Evolutionary conservation across 225 moss, liverwort and hornwort species (phyloP), one percentile per base, ranked within the genome.

Genomic region (Thuidium tamariscinum): DNA sequence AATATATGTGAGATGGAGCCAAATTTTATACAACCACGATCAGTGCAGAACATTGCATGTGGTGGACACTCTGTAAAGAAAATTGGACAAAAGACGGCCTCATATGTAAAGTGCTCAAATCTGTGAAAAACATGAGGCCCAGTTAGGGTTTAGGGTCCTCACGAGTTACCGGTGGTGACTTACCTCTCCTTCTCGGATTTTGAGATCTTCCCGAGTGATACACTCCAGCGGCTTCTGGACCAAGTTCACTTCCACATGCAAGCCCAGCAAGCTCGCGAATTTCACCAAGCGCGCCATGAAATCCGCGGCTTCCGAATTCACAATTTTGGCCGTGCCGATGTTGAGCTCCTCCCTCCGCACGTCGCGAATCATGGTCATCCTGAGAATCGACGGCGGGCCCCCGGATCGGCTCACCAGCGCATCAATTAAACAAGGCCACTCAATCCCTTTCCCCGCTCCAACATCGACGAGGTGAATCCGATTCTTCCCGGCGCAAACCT

Each of bases 381-480:
- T 81, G 54, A 97, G 89, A 59, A 95, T 61, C 70, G 94, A 84
- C 13, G 96, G 96, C 83, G 96, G 95, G 27, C 96, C 94, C 32
- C 95, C 94, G 59, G 92, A 83, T 56, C 96, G 92, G 64, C 94
- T 95, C 42, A 94, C 95, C 10, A 97, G 93, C 80, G 95, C 92
- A 73, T 97, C 96, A 6, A 97, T 97, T 20, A 97, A 95, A 44
- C 91, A 92, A 13, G 96, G 96, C 96, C 96, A 97, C 52, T 97
- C 95, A 11, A 95, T 92, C 11, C 96, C 96, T 87, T 95, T 92
- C 52, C 91, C 91, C 23, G 90, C 94, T 68, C 96, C 96, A 39
- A 97, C 94, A 67, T 97, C 96, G 26, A 97, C 87, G 66, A 97
- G 91, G 66, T 97, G 96, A 77, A 97, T 27, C 63, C 89, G 90